Evolutionary conservation across 345 rosid species (phyloP).

Genomic region (Citrus mangshanensis): DNA sequence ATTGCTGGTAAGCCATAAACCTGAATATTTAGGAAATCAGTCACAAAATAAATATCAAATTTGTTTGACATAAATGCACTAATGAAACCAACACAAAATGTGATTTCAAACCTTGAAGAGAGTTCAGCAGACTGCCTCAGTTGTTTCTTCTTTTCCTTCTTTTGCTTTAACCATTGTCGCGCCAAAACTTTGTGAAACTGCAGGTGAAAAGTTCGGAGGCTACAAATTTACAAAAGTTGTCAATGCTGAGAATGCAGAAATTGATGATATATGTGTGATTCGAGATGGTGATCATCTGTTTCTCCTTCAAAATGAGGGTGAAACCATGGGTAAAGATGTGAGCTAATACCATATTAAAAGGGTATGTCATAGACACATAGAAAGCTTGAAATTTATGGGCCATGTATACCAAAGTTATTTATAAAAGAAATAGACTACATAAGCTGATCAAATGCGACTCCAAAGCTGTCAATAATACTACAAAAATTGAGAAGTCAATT

Average conservation of each 20-base stretch:
- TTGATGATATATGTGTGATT: conserved; percentile 73
- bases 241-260: conserved; percentile 69
- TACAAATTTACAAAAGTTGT: conserved; percentile 47
- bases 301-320: conserved; percentile 44
- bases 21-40: conserved; percentile 21
- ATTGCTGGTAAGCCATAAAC: conserved; percentile 68
- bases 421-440: conserved; percentile 13
- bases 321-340: conserved; percentile 23
- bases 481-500: conserved; percentile 13
- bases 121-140: background rate
- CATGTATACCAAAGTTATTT: conserved; percentile 16
- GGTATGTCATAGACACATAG: conserved; percentile 4
- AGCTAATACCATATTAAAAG: conserved; percentile 14
- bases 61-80: background rate
- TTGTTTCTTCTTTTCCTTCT: conserved; percentile 14
- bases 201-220: conserved; percentile 84
- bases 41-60: background rate
- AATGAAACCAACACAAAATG: background rate
- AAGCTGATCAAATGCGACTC: conserved; percentile 12
- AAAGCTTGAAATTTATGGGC: conserved; percentile 30
- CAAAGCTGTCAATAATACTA: conserved; percentile 6
- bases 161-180: conserved; percentile 29
- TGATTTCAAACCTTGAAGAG: conserved; percentile 16
- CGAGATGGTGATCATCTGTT: conserved; percentile 93
- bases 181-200: conserved; percentile 36